A percentile compares a stretch with the other conserved stretches of the same genome.
phyloP scores from a whole-genome alignment of 2,329 filamentous ascomycete genomes.

The Xylaria sp. region DNA sequence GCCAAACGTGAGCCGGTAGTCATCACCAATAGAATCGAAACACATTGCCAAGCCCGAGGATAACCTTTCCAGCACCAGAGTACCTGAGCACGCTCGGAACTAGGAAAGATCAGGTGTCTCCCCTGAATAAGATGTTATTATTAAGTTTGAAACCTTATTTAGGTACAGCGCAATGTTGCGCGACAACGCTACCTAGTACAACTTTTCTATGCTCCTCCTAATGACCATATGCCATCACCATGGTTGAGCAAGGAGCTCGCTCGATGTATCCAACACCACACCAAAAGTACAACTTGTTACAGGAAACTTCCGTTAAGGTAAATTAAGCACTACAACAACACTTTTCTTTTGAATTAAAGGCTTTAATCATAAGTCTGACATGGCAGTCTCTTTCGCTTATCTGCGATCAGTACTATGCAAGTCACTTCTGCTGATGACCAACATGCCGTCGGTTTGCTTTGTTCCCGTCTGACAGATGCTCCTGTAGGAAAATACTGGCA shows the following conservation, averaged over 20 bases:
- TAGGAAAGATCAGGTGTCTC: slow-evolving; percentile 1
- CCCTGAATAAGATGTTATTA: not conserved
- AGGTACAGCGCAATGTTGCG: not conserved
- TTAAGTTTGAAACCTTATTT: not conserved
- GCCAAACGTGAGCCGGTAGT: slow-evolving; percentile 1
- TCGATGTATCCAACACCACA: slow-evolving; percentile 1
- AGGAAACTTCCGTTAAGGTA: not conserved
- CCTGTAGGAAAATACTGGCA: not conserved
- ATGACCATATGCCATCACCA: not conserved
- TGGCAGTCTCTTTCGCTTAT: not conserved
- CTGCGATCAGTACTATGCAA: not conserved
- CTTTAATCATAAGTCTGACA: not conserved
- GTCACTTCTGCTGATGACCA: not conserved
- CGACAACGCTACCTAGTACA: not conserved
- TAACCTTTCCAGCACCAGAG: slow-evolving; percentile 5
- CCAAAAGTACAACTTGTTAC: not conserved
- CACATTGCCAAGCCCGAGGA: slow-evolving; percentile 25
- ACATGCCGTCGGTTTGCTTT: not conserved
- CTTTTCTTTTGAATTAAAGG: not conserved
- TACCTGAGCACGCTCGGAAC: not conserved
- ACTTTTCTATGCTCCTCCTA: not conserved
- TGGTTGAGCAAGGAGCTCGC: not conserved
- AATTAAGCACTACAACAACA: slow-evolving; percentile 12
- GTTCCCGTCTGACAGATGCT: not conserved
- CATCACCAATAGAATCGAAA: slow-evolving; percentile 12